A percentile compares a stretch with the other conserved stretches of the same genome.
These are phyloP conservation scores for Cyberlindnera saturnus DNA, from an alignment of 805 yeast genomes.

Conservation along the genomic window DNA sequence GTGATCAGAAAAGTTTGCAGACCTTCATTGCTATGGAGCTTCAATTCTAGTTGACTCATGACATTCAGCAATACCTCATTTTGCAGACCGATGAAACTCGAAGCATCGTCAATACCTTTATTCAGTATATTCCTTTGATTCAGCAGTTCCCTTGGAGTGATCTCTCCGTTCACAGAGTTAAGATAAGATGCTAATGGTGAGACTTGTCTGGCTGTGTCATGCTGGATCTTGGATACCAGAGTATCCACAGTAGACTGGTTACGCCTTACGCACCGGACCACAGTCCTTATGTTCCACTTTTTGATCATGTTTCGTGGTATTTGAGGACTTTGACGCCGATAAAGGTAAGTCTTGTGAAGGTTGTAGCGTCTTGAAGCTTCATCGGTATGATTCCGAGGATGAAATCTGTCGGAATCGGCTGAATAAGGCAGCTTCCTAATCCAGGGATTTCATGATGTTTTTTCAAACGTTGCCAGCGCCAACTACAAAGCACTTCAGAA, in stretches of 20 bases:
- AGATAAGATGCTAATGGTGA: conserved; percentile 3
- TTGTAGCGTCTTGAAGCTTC: too few species aligned
- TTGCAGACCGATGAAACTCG: neutral
- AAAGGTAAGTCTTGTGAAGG: too few species aligned
- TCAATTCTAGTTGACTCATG: neutral
- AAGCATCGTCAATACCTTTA: neutral
- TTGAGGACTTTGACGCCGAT: too few species aligned
- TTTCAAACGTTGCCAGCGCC: too few species aligned
- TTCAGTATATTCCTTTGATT: neutral
- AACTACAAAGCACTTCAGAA: too few species aligned
- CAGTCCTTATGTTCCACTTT: neutral
- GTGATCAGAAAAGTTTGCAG: neutral
- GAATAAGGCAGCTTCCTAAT: too few species aligned
- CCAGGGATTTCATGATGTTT: too few species aligned
- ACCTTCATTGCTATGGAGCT: neutral
- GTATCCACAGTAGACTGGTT: conserved; percentile 2
- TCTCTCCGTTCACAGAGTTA: neutral
- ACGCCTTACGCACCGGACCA: neutral
- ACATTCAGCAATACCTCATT: neutral
- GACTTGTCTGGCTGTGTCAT: neutral
- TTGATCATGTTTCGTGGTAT: neutral
- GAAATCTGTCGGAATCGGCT: too few species aligned
- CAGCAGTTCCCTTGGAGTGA: neutral
- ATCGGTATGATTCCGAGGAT: too few species aligned
- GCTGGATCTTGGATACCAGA: conserved; percentile 2